These are phyloP conservation scores for Colletotrichum kahawae DNA, from an alignment of 2,329 filamentous ascomycete species.

Conservation along the genomic window DNA sequence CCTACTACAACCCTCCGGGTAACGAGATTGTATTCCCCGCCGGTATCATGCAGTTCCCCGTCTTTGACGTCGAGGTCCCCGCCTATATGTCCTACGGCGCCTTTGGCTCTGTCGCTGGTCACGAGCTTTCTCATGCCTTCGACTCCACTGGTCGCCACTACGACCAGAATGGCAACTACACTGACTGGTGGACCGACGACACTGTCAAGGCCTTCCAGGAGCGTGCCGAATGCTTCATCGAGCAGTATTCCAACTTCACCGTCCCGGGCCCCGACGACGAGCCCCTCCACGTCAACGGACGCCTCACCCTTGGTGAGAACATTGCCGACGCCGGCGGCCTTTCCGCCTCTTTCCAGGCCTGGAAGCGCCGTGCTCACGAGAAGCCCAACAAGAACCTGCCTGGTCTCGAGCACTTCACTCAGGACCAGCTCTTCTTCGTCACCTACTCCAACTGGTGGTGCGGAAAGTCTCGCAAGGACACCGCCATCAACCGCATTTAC, in stretches of 20 bases:
- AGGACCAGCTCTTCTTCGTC: slow-evolving; percentile 74
- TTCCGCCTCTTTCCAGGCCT: slow-evolving; percentile 66
- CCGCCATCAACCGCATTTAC: slow-evolving; percentile 61
- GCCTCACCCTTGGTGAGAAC: slow-evolving; percentile 70
- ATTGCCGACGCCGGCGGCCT: slow-evolving; percentile 75
- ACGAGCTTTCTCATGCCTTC: slow-evolving; percentile 74
- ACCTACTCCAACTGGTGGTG: slow-evolving; percentile 72
- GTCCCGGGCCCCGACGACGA: slow-evolving; percentile 61
- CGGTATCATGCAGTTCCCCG: slow-evolving; percentile 72
- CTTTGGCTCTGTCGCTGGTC: slow-evolving; percentile 70
- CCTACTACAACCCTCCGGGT: slow-evolving; percentile 67
- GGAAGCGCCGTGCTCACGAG: slow-evolving; percentile 62
- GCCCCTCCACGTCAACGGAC: slow-evolving; percentile 66
- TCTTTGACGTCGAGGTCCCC: slow-evolving; percentile 68
- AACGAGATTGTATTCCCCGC: slow-evolving; percentile 75
- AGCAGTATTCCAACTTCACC: slow-evolving; percentile 69
- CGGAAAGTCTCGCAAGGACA: slow-evolving; percentile 64
- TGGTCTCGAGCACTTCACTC: slow-evolving; percentile 65
- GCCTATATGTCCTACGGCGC: slow-evolving; percentile 72
- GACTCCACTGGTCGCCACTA: slow-evolving; percentile 70
- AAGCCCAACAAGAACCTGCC: slow-evolving; percentile 61
- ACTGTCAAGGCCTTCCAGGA: slow-evolving; percentile 64
- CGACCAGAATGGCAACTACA: slow-evolving; percentile 68
- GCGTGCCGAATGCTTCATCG: slow-evolving; percentile 67
- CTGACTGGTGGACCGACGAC: slow-evolving; percentile 69